phyloP scores from a whole-genome alignment of 257 asterid genomes.

The Solanum acaule region DNA sequence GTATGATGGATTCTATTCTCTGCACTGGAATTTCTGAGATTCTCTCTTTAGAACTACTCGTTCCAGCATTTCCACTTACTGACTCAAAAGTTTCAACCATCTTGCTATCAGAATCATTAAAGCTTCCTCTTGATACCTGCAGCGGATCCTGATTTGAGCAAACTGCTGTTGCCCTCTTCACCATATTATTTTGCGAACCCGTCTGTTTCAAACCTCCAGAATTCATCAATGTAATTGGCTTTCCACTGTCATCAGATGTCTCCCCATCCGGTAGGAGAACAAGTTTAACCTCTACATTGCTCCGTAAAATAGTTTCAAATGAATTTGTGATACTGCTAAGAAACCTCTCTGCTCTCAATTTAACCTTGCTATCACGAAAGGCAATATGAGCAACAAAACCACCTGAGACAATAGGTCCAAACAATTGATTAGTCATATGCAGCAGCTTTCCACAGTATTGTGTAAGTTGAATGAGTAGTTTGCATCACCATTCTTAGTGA shows the following conservation, averaged over 20 bases:
- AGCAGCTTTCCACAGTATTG: not conserved
- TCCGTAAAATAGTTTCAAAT: constrained; percentile 63
- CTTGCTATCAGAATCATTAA: constrained; percentile 21
- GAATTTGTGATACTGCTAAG: constrained; percentile 92
- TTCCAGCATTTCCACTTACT: constrained; percentile 22
- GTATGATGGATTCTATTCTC: constrained; percentile 79
- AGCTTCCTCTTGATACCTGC: constrained; percentile 22
- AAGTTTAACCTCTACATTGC: constrained; percentile 74
- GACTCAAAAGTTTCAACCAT: constrained; percentile 15
- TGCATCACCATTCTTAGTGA: not conserved
- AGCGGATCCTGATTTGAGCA: constrained; percentile 14
- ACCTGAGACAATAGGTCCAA: constrained; percentile 32
- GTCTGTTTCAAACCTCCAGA: constrained; percentile 22
- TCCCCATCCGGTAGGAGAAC: constrained; percentile 36
- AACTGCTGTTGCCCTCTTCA: not conserved
- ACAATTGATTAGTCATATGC: not conserved
- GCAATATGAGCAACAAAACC: constrained; percentile 74
- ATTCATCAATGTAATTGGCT: constrained; percentile 15
- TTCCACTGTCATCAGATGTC: constrained; percentile 1
- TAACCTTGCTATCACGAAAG: constrained; percentile 52
- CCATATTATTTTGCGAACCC: not conserved
- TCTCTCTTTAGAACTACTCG: constrained; percentile 28
- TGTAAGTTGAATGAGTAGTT: not conserved
- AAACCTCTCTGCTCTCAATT: constrained; percentile 85
- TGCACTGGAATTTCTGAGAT: constrained; percentile 42